A percentile compares a stretch with the other conserved stretches of the same genome.
These are phyloP conservation scores for Luzula sylvatica DNA, from an alignment of 176 grass and related monocot genomes.

Conservation along the genomic window DNA sequence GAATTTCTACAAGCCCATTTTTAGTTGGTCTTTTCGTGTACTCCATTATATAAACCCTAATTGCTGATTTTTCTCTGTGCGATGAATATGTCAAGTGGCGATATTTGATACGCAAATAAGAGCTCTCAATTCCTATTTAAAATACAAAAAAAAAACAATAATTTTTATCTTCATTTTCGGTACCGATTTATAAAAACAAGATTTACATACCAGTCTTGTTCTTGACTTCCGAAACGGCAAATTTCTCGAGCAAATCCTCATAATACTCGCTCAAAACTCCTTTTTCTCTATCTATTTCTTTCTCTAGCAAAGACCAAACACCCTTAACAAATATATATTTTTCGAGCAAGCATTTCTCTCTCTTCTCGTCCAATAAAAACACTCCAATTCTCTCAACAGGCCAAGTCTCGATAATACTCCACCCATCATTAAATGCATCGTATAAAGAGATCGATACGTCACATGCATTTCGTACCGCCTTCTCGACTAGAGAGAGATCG, in stretches of 20 bases:
- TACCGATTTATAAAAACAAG: background rate
- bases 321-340: slow-evolving; percentile 25
- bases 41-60: slow-evolving; percentile 5
- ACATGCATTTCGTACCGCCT: slow-evolving; percentile 32
- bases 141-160: slow-evolving; percentile 9
- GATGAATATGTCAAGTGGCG: background rate
- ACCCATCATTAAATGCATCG: slow-evolving; percentile 15
- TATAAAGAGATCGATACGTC: slow-evolving; percentile 36
- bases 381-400: slow-evolving; percentile 48
- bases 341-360: slow-evolving; percentile 44
- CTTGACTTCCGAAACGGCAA: slow-evolving; percentile 46
- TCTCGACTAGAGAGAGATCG: slow-evolving; percentile 32
- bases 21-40: background rate
- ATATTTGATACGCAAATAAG: background rate
- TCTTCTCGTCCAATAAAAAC: slow-evolving; percentile 29
- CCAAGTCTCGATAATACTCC: slow-evolving; percentile 26
- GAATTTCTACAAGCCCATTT: background rate
- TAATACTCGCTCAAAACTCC: background rate
- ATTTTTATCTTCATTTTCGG: background rate
- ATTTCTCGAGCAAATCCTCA: slow-evolving; percentile 20
- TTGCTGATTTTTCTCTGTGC: slow-evolving; percentile 7
- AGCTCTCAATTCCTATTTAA: background rate
- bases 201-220: slow-evolving; percentile 37
- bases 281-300: slow-evolving; percentile 24
- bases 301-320: slow-evolving; percentile 50